These are phyloP conservation scores for Arctium lappa DNA, from an alignment of 129 eudicot species.

Conservation along the genomic window DNA sequence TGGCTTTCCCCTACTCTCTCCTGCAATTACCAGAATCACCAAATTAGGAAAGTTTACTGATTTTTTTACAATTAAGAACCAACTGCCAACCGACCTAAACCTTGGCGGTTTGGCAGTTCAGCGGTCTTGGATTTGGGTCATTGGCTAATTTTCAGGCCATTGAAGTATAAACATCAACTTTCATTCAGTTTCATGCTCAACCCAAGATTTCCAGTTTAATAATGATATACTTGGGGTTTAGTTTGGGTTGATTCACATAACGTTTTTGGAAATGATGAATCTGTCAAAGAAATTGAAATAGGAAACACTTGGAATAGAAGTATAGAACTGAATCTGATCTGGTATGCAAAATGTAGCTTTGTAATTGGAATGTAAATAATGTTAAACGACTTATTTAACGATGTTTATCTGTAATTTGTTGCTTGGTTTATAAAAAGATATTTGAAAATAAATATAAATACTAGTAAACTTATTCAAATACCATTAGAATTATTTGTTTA, in stretches of 20 bases:
- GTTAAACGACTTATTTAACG: not conserved
- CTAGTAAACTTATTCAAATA: not conserved
- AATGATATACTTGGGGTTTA: not conserved
- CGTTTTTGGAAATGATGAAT: not conserved
- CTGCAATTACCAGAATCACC: constrained; percentile 40
- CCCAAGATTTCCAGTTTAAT: too few relatives aligned
- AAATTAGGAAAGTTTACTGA: not conserved
- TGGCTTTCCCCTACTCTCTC: constrained; percentile 14
- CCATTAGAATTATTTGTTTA: not conserved
- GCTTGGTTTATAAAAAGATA: not conserved
- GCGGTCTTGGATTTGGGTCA: not conserved
- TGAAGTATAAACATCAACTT: not conserved
- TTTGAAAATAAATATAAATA: not conserved
- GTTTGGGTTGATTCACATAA: not conserved
- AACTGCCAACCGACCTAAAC: not conserved
- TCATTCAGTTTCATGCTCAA: not conserved
- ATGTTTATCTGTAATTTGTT: not conserved
- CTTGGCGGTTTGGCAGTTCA: not conserved
- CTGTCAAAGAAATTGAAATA: too few relatives aligned
- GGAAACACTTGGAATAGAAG: too few relatives aligned
- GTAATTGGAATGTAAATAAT: not conserved
- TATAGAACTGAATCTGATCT: not conserved
- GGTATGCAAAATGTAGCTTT: not conserved
- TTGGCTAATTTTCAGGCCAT: not conserved
- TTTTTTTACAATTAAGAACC: not conserved